These are phyloP conservation scores for Ascobolus immersus DNA, from an alignment of 495 filamentous ascomycete species.

Conservation along the genomic window DNA sequence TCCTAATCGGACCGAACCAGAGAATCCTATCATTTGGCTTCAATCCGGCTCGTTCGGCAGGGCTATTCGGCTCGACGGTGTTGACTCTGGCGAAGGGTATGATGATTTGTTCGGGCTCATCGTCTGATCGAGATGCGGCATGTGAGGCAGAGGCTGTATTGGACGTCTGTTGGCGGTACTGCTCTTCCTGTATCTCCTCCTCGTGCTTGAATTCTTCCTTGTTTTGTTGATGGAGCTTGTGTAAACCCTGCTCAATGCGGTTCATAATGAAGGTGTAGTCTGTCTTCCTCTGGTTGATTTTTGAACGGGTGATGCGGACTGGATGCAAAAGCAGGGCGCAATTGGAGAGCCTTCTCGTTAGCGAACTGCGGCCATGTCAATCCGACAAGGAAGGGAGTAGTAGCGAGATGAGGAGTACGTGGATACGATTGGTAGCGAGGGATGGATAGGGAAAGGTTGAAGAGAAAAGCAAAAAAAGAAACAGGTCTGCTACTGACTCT, in stretches of 20 bases:
- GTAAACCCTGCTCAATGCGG: conserved; percentile 53
- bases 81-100: conserved; percentile 75
- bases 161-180: conserved; percentile 2
- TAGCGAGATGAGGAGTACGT: neutral
- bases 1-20: too few relatives aligned
- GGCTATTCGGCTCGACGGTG: conserved; percentile 48
- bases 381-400: neutral
- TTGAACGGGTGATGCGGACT: conserved; percentile 76
- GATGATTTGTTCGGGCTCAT: neutral
- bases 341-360: neutral
- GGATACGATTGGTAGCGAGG: conserved; percentile 6
- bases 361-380: neutral
- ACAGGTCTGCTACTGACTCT: conserved; percentile 36
- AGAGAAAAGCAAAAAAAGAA: neutral
- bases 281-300: conserved; percentile 71
- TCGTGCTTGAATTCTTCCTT: conserved; percentile 28
- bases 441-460: too few relatives aligned
- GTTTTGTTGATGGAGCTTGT: conserved; percentile 19
- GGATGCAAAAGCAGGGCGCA: neutral
- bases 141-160: conserved; percentile 4
- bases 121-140: conserved; percentile 1
- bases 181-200: conserved; percentile 16
- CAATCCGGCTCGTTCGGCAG: conserved; percentile 62
- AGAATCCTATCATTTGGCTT: conserved; percentile 58
- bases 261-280: conserved; percentile 80